Conservation (phyloP, 768 basidiomycete species). For the Pisolithus albus region DNA sequence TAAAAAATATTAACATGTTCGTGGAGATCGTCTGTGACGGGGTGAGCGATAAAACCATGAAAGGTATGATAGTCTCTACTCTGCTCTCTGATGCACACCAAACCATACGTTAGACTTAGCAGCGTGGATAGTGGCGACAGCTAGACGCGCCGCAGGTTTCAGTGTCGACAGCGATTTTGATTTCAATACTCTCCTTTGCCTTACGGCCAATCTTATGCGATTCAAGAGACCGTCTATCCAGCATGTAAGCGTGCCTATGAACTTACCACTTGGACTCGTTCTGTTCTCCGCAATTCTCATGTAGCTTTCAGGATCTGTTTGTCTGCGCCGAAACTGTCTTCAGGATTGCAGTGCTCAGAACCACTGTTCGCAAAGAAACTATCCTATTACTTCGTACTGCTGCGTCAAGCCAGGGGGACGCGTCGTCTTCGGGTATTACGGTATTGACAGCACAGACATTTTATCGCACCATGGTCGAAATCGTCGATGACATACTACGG, state of each 20-base stretch:
- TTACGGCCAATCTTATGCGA: constrained; percentile 47
- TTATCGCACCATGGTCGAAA: constrained; percentile 41
- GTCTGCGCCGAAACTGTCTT: constrained; percentile 54
- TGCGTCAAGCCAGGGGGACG: constrained; percentile 27
- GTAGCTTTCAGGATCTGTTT: constrained; percentile 49
- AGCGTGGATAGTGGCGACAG: constrained; percentile 43
- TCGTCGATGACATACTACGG: constrained; percentile 46
- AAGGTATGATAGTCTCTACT: constrained; percentile 35
- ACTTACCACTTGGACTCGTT: not conserved
- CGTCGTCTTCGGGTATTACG: constrained; percentile 16
- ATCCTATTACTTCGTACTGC: constrained; percentile 24
- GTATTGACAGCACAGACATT: constrained; percentile 26
- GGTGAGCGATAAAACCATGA: constrained; percentile 48
- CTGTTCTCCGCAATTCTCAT: not conserved
- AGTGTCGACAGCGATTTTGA: constrained; percentile 29
- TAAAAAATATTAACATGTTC: constrained; percentile 52
- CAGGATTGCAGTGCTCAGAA: constrained; percentile 45
- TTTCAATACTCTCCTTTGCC: constrained; percentile 48
- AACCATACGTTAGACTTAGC: constrained; percentile 43
- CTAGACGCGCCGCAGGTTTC: constrained; percentile 35
- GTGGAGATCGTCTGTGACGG: constrained; percentile 52
- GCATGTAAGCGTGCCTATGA: not conserved
- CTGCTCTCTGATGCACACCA: not conserved
- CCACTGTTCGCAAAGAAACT: constrained; percentile 20
- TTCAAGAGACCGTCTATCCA: constrained; percentile 43